Base-by-base conservation (phyloP, 2,329 filamentous ascomycete species). In the Penicillium olsonii region DNA sequence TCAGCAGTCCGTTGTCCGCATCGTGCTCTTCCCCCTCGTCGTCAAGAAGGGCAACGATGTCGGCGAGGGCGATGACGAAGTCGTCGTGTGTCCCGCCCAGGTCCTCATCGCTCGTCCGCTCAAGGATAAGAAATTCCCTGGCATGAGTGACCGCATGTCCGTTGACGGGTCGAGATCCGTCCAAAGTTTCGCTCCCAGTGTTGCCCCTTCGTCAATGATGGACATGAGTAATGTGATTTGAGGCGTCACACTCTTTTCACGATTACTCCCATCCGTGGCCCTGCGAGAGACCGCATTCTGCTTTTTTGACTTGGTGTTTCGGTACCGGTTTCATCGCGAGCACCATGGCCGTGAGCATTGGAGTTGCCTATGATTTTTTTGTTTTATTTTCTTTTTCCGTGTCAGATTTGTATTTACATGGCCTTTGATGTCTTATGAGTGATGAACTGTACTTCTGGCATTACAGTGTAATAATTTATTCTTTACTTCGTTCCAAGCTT, bases 11-110 rank as follows among this genome's bases (percentile, higher is more conserved):
- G 83, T 92, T 15, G 91, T 99, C 34, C 88, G 94, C 59, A 84
- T 96, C 54, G 92, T 99, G 2, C 82, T 99, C 34, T 99, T 99
- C 78, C 95, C 95, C 9, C 81, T 97, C 1, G 92, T 99, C 15
- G 90, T 97, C 62, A 96, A 96, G 76, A 95, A 94, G 76, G 92
- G 92, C 45, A 89, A 95, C 64, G 92, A 97, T 67, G 78, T 79
- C 34, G 94, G 92, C 19, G 81, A 87, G 45, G 92, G 92, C 46
- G 90, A 96, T 46, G 91, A 96, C 59, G 92, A 97, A 77, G 90
- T 95, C 56, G 92, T 97, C 39, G 90, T 99, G 37, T 95, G 88
- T 67, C 92, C 92, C 9, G 94, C 95, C 6, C 92, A 97, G 71
- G 94, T 99, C 29, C 82, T 97, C 53, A 83, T 96, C 37, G 87